Evolutionary conservation across 495 filamentous ascomycete genomes (phyloP).

Genomic region (Poronia punctata): DNA sequence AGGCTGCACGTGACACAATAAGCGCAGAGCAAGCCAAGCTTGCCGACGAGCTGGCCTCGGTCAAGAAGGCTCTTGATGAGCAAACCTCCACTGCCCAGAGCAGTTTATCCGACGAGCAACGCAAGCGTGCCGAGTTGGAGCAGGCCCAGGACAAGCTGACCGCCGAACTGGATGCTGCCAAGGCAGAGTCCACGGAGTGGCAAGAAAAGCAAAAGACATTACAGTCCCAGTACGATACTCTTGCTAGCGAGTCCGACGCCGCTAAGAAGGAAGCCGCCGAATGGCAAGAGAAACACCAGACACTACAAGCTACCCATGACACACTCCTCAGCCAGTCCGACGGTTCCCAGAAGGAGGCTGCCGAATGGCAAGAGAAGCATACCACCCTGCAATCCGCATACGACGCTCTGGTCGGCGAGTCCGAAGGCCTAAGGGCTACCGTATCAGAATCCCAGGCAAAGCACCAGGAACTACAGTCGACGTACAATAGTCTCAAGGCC

Average conservation of each 20-base stretch:
- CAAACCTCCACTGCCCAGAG: constrained; percentile 1
- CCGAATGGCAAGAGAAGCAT: constrained; percentile 8
- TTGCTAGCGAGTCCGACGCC: neutral
- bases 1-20: constrained; percentile 4
- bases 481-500: constrained; percentile 3
- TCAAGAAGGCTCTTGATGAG: constrained; percentile 7
- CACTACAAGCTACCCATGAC: constrained; percentile 4
- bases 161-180: neutral
- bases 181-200: neutral
- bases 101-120: constrained; percentile 5
- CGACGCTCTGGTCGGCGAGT: constrained; percentile 5
- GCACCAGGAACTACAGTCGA: constrained; percentile 6
- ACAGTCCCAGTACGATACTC: constrained; percentile 2
- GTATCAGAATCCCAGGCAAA: constrained; percentile 3
- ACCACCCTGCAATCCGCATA: constrained; percentile 3
- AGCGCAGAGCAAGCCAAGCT: constrained; percentile 2
- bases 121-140: constrained; percentile 1
- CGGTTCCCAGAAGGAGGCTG: constrained; percentile 2
- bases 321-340: constrained; percentile 1
- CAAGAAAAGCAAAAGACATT: neutral
- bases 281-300: constrained; percentile 8
- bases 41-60: constrained; percentile 7
- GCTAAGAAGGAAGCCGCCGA: constrained; percentile 2
- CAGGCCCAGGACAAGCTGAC: constrained; percentile 6
- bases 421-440: constrained; percentile 5